phyloP scores from a whole-genome alignment of 2,329 filamentous ascomycete genomes.

The Fusarium transvaalense region DNA sequence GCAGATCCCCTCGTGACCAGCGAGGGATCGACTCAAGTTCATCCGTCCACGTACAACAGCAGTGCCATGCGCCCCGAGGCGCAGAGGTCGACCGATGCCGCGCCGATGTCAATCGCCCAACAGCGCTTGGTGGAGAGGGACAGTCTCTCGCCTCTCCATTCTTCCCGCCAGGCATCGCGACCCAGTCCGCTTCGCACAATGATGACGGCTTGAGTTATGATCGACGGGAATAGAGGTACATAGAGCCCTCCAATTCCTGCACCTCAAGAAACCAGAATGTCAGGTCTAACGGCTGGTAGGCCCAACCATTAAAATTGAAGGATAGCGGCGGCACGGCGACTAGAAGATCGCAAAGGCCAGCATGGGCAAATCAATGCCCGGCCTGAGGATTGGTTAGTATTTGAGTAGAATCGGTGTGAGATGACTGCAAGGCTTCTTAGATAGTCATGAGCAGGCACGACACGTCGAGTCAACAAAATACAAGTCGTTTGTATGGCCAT shows the following conservation, averaged over 20 bases:
- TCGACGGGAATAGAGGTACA: conserved; percentile 51
- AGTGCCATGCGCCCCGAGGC: conserved; percentile 57
- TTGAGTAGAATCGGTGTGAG: conserved; percentile 44
- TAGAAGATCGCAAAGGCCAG: conserved; percentile 41
- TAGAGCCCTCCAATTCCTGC: conserved; percentile 16
- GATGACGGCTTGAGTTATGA: conserved; percentile 70
- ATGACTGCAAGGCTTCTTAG: conserved; percentile 39
- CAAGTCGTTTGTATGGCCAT: conserved; percentile 45
- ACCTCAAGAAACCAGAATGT: conserved; percentile 32
- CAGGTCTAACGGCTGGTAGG: conserved; percentile 44
- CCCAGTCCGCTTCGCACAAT: conserved; percentile 77
- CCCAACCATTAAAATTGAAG: conserved; percentile 47
- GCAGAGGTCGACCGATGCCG: conserved; percentile 60
- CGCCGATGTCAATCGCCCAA: conserved; percentile 60
- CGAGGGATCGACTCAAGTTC: conserved; percentile 84
- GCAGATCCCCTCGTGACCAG: conserved; percentile 85
- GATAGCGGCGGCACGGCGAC: conserved; percentile 44
- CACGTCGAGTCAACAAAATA: conserved; percentile 46
- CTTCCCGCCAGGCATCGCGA: conserved; percentile 65
- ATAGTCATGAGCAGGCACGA: conserved; percentile 41
- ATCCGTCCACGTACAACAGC: conserved; percentile 59
- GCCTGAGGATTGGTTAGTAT: conserved; percentile 43
- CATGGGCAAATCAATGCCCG: conserved; percentile 24
- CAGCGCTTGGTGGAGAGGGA: conserved; percentile 62
- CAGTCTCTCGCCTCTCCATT: conserved; percentile 59